phyloP scores from a whole-genome alignment of 495 filamentous ascomycete genomes.

The Lasiosphaeria miniovina region DNA sequence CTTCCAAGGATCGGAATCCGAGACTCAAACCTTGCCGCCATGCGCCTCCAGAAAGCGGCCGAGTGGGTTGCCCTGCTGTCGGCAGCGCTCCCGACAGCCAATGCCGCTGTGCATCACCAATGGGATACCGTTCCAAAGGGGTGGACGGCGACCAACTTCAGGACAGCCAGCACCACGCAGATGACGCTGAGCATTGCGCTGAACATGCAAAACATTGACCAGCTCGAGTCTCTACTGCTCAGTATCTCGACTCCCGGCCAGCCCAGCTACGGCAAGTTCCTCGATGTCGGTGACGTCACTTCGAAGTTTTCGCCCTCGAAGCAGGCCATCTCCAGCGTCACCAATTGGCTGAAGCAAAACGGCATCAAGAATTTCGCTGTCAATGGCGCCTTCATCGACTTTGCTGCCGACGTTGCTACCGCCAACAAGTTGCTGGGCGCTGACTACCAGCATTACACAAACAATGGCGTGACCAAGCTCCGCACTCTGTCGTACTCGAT shows the following conservation, averaged over 20 bases:
- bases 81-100: neutral
- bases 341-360: conserved; percentile 44
- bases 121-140: conserved; percentile 6
- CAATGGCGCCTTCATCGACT: conserved; percentile 47
- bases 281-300: conserved; percentile 45
- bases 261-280: conserved; percentile 48
- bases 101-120: conserved; percentile 32
- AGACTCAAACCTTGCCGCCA: neutral
- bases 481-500: conserved; percentile 60
- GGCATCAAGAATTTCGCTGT: conserved; percentile 37
- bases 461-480: conserved; percentile 39
- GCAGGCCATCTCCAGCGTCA: conserved; percentile 34
- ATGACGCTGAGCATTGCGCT: conserved; percentile 52
- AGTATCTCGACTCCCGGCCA: conserved; percentile 50
- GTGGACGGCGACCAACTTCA: conserved; percentile 2
- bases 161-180: conserved; percentile 7
- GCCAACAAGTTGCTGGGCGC: conserved; percentile 51
- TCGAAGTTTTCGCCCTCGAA: conserved; percentile 44
- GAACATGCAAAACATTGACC: conserved; percentile 19
- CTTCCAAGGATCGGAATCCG: neutral
- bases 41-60: neutral
- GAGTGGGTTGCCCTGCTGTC: neutral
- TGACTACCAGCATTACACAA: conserved; percentile 42
- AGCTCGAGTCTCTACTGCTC: conserved; percentile 43
- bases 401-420: conserved; percentile 45